Evolutionary conservation across 2,329 filamentous ascomycete species (phyloP).

Genomic region (Aspergillus latus): DNA sequence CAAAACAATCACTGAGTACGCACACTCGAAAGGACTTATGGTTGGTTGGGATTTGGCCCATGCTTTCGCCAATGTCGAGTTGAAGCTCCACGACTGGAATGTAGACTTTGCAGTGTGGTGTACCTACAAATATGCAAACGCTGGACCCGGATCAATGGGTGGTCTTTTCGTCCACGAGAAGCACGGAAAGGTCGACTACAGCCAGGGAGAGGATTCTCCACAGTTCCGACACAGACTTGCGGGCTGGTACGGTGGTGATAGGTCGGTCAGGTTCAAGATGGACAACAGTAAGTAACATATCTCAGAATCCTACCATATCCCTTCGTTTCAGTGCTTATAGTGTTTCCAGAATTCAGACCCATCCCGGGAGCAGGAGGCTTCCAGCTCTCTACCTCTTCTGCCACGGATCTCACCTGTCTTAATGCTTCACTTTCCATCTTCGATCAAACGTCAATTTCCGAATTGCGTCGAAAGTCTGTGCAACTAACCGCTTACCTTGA

Average conservation of each 20-base stretch:
- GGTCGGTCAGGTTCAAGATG: conserved; percentile 75
- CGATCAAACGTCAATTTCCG: conserved; percentile 65
- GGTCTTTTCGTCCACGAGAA: conserved; percentile 75
- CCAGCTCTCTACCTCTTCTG: conserved; percentile 77
- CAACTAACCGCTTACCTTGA: conserved; percentile 75
- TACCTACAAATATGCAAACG: conserved; percentile 90
- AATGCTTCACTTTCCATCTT: conserved; percentile 72
- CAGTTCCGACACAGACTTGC: conserved; percentile 65
- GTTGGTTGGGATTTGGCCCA: conserved; percentile 88
- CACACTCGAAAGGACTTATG: conserved; percentile 65
- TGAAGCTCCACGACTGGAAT: conserved; percentile 79
- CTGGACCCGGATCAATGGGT: conserved; percentile 75
- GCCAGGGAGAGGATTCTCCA: conserved; percentile 42
- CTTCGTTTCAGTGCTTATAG: conserved; percentile 1
- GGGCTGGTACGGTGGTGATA: conserved; percentile 84
- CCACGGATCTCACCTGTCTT: conserved; percentile 71
- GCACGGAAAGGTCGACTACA: conserved; percentile 56
- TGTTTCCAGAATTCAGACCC: conserved; percentile 63
- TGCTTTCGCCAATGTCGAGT: conserved; percentile 75
- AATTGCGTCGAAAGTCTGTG: conserved; percentile 68
- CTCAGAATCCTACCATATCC: conserved; percentile 1
- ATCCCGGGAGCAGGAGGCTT: conserved; percentile 75
- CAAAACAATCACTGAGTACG: conserved; percentile 70
- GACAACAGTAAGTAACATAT: conserved; percentile 54
- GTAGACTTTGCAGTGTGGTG: conserved; percentile 92